Base-by-base conservation (phyloP, 495 filamentous ascomycete species). In the Lentithecium fluviatile region DNA sequence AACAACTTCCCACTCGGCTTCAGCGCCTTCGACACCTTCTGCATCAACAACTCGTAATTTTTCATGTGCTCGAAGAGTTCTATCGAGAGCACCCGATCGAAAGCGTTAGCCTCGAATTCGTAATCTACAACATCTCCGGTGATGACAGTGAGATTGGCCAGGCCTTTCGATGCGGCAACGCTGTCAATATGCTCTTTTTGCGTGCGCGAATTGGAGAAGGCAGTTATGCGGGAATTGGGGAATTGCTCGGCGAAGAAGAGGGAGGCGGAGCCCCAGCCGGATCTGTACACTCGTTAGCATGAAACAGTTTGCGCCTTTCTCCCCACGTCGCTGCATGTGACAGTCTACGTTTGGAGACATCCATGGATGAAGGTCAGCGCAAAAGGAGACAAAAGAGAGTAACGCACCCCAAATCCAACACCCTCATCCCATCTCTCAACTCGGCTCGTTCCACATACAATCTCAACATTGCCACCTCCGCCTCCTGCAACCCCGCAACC, bases 11-110 rank as follows among this genome's bases (percentile, higher is more conserved):
- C 85, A 6, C 74, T 75, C 4, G 81, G 78, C 64, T 79, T 82
- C 54, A 87, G 69, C 10, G 82, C 75, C 32, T 78, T 72, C 10
- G 77, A 52, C 43, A 86, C 66, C 66, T 87, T 87, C 12, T 76
- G 79, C 76, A 87, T 78, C 34, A 88, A 78, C 8, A 81, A 71
- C 57, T 83, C 78, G 73, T 87, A 87, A 63, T 87, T 88, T 68
- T 88, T 88, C 84, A 88, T 87, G 69, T 88, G 85, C 67, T 88
- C 85, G 66, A 88, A 86, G 21, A 88, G 76, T 74, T 87, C 84
- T 58, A 88, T 83, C 2, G 80, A 82, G 24, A 86, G 67, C 1
- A 86, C 80, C 4, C 85, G 77, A 62, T 88, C 85, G 60, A 80
- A 88, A 32, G 60, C 68, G 42, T 74, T 70, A 20, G 69, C 66